These are phyloP conservation scores for Termitomyces sp. DNA, from an alignment of 768 basidiomycete genomes.

Conservation along the genomic window DNA sequence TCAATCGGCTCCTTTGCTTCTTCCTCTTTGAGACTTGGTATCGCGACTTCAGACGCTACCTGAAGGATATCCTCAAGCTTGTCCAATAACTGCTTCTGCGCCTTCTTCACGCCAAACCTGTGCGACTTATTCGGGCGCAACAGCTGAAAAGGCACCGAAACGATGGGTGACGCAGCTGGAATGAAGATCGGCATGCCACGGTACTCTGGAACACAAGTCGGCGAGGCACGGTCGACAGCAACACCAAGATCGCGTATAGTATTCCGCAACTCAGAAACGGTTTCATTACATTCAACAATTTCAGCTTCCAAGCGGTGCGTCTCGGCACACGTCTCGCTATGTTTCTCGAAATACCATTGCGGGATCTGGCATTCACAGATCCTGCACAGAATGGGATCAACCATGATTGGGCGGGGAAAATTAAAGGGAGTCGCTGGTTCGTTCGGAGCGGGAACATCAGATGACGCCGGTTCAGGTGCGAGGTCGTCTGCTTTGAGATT, in stretches of 20 bases:
- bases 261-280: conserved; percentile 79
- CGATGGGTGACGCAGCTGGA: conserved; percentile 65
- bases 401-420: conserved; percentile 71
- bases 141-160: conserved; percentile 71
- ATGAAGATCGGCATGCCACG: conserved; percentile 82
- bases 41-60: conserved; percentile 73
- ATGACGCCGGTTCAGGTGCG: conserved; percentile 35
- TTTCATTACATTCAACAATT: conserved; percentile 91
- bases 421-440: conserved; percentile 70
- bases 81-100: conserved; percentile 75
- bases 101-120: conserved; percentile 73
- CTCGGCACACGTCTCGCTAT: conserved; percentile 98
- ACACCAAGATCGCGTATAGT: conserved; percentile 74
- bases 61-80: conserved; percentile 84
- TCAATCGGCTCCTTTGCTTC: conserved; percentile 90
- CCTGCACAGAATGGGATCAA: conserved; percentile 84
- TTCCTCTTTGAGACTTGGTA: conserved; percentile 89
- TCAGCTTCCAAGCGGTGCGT: conserved; percentile 95
- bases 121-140: conserved; percentile 79
- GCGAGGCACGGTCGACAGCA: conserved; percentile 72
- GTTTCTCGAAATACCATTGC: conserved; percentile 99
- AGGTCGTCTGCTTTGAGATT: conserved; percentile 47
- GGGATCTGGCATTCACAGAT: conserved; percentile 97
- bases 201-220: conserved; percentile 70
- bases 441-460: conserved; percentile 28